These are phyloP conservation scores for Psidium friedrichsthalianum DNA, from an alignment of 345 rosid species.

Conservation along the genomic window DNA sequence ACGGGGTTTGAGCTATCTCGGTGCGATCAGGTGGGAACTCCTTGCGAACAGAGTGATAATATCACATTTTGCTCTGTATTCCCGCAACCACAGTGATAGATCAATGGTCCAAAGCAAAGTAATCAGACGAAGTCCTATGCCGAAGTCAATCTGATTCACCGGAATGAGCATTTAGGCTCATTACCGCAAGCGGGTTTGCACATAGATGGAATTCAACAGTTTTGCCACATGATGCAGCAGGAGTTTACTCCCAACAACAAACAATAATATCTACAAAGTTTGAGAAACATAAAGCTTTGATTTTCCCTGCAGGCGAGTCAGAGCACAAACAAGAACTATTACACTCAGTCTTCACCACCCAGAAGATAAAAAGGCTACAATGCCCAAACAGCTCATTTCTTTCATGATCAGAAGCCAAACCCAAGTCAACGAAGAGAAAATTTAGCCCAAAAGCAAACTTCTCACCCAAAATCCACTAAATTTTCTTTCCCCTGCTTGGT, in stretches of 20 bases:
- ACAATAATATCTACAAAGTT: background rate
- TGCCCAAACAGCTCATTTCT: background rate
- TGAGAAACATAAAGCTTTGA: background rate
- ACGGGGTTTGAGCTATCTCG: slow-evolving; percentile 75
- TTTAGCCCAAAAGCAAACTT: background rate
- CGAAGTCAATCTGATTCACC: background rate
- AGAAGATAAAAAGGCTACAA: background rate
- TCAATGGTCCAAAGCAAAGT: background rate
- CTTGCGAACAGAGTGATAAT: slow-evolving; percentile 22
- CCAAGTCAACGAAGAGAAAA: background rate
- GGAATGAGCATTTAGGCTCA: background rate
- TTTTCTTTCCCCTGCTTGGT: background rate
- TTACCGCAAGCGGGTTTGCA: background rate
- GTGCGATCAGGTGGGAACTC: slow-evolving; percentile 57
- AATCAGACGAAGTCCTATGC: background rate
- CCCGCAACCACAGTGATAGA: background rate
- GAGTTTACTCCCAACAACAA: background rate
- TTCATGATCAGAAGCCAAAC: background rate
- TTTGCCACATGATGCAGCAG: background rate
- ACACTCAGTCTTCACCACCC: background rate
- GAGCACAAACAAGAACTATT: background rate
- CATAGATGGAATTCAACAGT: background rate
- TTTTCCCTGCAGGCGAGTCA: background rate
- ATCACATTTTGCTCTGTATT: background rate
- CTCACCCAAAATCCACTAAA: background rate